phyloP scores from a whole-genome alignment of 2,329 filamentous ascomycete species.

The Neonectria ditissima region DNA sequence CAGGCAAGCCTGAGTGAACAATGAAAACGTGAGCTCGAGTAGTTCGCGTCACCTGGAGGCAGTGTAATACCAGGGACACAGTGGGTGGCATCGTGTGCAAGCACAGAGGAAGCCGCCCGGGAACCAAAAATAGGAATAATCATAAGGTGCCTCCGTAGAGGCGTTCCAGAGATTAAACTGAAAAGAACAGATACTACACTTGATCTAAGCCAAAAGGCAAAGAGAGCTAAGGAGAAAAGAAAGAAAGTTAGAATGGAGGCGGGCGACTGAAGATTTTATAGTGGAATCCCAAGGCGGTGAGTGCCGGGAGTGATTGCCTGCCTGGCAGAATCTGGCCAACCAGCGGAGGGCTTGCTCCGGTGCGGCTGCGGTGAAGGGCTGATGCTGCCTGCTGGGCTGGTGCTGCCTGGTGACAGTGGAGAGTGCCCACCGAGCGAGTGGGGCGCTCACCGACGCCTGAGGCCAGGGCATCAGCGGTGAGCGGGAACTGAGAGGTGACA shows the following conservation, averaged over 20 bases:
- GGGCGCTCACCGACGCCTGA: background rate
- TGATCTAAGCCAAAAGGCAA: constrained; percentile 81
- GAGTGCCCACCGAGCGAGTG: constrained; percentile 18
- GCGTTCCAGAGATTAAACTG: constrained; percentile 95
- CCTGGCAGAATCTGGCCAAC: constrained; percentile 38
- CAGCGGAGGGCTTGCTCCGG: background rate
- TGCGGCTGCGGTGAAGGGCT: constrained; percentile 6
- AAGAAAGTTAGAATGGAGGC: constrained; percentile 40
- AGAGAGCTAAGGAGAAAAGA: constrained; percentile 56
- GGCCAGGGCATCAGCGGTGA: background rate
- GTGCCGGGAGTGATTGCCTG: constrained; percentile 19
- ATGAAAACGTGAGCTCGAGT: constrained; percentile 51
- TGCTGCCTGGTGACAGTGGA: background rate
- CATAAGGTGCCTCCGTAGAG: constrained; percentile 77
- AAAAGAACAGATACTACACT: constrained; percentile 97
- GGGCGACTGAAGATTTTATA: constrained; percentile 44
- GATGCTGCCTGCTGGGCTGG: constrained; percentile 12
- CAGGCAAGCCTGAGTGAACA: constrained; percentile 52
- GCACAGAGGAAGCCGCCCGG: constrained; percentile 54
- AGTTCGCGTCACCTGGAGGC: constrained; percentile 58
- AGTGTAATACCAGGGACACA: constrained; percentile 61
- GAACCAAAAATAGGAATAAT: constrained; percentile 78
- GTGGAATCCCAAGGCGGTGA: constrained; percentile 36
- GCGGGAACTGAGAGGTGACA: constrained; percentile 1
- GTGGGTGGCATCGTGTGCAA: constrained; percentile 55